Base-by-base conservation (phyloP, 306 rosid genomes). In the Hippophae gyantsensis region DNA sequence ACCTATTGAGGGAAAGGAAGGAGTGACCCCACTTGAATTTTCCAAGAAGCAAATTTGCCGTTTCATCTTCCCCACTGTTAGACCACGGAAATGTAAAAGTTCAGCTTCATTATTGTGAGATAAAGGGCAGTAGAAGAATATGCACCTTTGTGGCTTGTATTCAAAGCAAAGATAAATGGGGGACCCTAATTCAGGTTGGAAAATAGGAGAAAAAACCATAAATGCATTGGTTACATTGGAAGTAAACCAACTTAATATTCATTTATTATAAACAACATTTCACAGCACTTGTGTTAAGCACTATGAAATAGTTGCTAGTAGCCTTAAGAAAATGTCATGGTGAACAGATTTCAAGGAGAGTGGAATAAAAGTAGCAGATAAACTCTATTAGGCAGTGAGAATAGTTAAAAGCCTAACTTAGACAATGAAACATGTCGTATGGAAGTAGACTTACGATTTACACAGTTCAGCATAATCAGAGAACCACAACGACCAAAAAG, bases 1-100 rank as follows among this genome's bases (percentile, higher is more conserved):
- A 88, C 99, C 89, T 73, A 65, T 92, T 92, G 64, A 92, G 79
- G 42, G 98, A 87, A 64, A 73, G 64, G 77, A 87, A 92, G 55
- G 89, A 86, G 52, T 92, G 98, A 71, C 98, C 98, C 98, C 98
- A 92, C 69, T 92, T 92, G 82, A 92, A 92, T 82, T 92, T 92
- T 66, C 78, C 81, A 62, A 92, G 96, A 82, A 92, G 69, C 61
- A 76, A 74, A 49, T 83, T 68, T 80, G 93, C 99, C 10, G 96
- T 87, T 76, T 92, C 96, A 66, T 86, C 82, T 69, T 92, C 95
- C 58, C 99, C 99, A 57, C 99, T 87, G 86, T 66, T 66, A 76
- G 64, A 64, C 56, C 59, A 65, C 46, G 58, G 52, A 44, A 50
- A 13, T 42, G 12, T 13, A 45, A 32, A 11, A 49, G 27, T 11